phyloP scores from a whole-genome alignment of 768 basidiomycete genomes.

The Austroboletus festivus region DNA sequence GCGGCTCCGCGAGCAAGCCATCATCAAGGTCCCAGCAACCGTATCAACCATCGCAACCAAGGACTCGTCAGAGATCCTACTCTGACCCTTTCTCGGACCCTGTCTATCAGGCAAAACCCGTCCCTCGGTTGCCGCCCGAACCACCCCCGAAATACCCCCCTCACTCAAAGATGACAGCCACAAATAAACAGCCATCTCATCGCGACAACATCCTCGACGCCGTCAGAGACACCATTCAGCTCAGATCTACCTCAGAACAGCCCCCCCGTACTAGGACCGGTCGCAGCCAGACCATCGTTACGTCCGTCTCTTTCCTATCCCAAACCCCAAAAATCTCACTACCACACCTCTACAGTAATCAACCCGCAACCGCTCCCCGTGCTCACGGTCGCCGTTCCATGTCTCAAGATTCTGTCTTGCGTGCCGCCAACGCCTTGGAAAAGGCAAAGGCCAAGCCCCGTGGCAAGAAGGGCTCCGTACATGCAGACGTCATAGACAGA shows the following conservation, averaged over 20 bases:
- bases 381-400: constrained; percentile 42
- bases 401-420: constrained; percentile 48
- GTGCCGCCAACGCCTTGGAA: constrained; percentile 38
- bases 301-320: constrained; percentile 15
- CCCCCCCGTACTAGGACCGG: constrained; percentile 46
- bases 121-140: constrained; percentile 42
- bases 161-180: constrained; percentile 25
- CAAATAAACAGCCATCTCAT: constrained; percentile 32
- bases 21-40: constrained; percentile 17
- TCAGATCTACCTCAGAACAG: constrained; percentile 31
- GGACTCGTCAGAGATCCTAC: constrained; percentile 36
- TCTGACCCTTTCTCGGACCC: constrained; percentile 56
- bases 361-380: constrained; percentile 22
- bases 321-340: constrained; percentile 18
- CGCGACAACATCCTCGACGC: constrained; percentile 53
- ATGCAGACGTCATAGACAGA: constrained; percentile 88
- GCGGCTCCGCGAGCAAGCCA: constrained; percentile 25
- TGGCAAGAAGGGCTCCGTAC: constrained; percentile 70
- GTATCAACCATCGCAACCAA: constrained; percentile 10
- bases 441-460: constrained; percentile 49
- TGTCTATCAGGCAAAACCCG: constrained; percentile 23
- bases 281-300: constrained; percentile 55
- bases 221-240: constrained; percentile 64
- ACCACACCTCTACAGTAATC: constrained; percentile 16
- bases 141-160: constrained; percentile 30